Base-by-base conservation (phyloP, 2,329 filamentous ascomycete species). In the Aspergillus tamarii region DNA sequence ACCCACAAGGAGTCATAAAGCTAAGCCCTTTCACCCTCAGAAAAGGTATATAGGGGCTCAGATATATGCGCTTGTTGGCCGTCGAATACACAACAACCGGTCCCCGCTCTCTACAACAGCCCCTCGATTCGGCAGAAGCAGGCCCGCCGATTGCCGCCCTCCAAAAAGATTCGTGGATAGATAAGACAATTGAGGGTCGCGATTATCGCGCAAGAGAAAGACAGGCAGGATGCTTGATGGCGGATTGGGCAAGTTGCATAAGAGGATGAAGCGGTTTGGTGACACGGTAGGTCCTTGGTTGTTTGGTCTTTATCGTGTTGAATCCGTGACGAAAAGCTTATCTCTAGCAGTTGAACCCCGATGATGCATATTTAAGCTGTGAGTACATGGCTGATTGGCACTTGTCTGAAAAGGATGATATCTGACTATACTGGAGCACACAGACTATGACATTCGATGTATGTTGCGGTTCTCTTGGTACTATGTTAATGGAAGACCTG, bases 311-410 rank as follows among this genome's bases (percentile, higher is more conserved):
- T 55, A 26, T 21, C 11, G 36, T 55, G 21, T 46, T 21, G 39
- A 41, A 19, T 59, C n/a, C 23, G 53, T 34, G 12, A 41, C 52
- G 30, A 34, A n/a, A 30, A 55, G 60, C 72, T 76, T 62, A 73
- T 58, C 63, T 62, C 41, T 41, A 59, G 45, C 50, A 80, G 81
- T 70, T 88, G 67, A 80, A 81, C 59, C 88, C 89, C 16, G 88
- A 91, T 68, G 88, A 90, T 78, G 85, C 88, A 41, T 91, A 90
- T 77, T 80, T 92, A 66, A 89, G 86, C 74, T 91, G 89, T 90
- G 77, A 86, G 88, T 84, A 46, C 52, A 62, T 43, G 54, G 45
- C 34, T 45, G n/a, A 43, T 39, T 43, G 52, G 54, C 36, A 32
- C 9, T 16, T 12, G 8, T 57, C 19, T 50, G 32, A 46, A 53